Percentiles rank a stretch among this genome's conserved stretches.
Conservation (phyloP, 1,139 yeast genomes). For the Saccharomycopsis hybrid region DNA sequence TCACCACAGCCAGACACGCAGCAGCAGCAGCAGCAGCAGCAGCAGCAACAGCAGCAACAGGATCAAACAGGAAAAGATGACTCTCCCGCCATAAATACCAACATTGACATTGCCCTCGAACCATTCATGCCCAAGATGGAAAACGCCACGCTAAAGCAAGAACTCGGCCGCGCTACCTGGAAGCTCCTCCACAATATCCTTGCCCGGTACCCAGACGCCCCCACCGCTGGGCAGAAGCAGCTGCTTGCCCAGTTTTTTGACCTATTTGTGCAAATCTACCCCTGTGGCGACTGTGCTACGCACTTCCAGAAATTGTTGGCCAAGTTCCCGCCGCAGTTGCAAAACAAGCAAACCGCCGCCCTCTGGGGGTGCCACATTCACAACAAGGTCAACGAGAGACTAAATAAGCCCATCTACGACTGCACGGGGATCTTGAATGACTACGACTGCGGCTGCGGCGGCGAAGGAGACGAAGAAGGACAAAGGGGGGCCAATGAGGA, state of each 20-base stretch:
- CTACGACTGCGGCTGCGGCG: constrained; percentile 95
- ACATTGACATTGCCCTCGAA: constrained; percentile 2
- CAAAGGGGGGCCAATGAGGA: constrained; percentile 16
- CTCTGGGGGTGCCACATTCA: constrained; percentile 97
- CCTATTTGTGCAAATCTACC: constrained; percentile 73
- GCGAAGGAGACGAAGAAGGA: constrained; percentile 44
- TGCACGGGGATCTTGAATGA: constrained; percentile 80
- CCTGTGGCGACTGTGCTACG: constrained; percentile 93
- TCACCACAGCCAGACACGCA: neutral
- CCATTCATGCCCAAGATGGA: constrained; percentile 91
- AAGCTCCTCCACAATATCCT: constrained; percentile 80
- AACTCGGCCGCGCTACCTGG: constrained; percentile 83
- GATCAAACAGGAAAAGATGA: neutral
- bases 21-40: constrained; percentile 3
- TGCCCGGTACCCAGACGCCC: constrained; percentile 85
- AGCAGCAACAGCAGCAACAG: neutral
- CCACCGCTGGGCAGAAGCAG: constrained; percentile 53
- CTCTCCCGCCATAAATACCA: neutral
- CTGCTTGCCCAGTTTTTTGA: constrained; percentile 51
- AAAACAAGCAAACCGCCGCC: constrained; percentile 74
- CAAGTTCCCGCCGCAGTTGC: constrained; percentile 79
- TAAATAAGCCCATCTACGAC: constrained; percentile 69
- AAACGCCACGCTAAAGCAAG: constrained; percentile 41
- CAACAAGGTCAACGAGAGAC: constrained; percentile 70
- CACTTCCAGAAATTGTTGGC: constrained; percentile 69